Conservation (phyloP, 2,329 filamentous ascomycete species). For the Fusarium dimerum region DNA sequence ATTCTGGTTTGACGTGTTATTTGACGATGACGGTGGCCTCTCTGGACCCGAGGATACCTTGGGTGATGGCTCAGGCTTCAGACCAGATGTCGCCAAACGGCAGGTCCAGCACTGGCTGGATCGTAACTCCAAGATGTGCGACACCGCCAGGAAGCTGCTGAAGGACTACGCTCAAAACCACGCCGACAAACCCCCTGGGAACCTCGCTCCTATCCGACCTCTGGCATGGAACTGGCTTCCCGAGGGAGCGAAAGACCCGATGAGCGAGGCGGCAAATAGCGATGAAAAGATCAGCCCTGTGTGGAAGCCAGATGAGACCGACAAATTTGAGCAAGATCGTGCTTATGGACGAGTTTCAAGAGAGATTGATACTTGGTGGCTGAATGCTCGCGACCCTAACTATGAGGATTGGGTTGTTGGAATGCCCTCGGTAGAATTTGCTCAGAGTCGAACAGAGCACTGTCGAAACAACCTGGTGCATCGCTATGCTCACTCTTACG, state of each 20-base stretch:
- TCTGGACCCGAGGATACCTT: slow-evolving; percentile 53
- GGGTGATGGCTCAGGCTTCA: slow-evolving; percentile 54
- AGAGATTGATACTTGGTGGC: slow-evolving; percentile 68
- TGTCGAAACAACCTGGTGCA: slow-evolving; percentile 62
- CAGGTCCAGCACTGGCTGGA: slow-evolving; percentile 65
- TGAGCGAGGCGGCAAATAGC: slow-evolving; percentile 36
- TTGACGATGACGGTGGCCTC: slow-evolving; percentile 55
- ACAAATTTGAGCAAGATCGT: slow-evolving; percentile 61
- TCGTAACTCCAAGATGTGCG: slow-evolving; percentile 60
- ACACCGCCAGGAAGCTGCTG: slow-evolving; percentile 55
- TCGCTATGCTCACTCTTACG: slow-evolving; percentile 51
- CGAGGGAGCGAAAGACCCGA: slow-evolving; percentile 33
- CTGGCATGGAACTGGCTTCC: slow-evolving; percentile 59
- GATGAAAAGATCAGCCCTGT: slow-evolving; percentile 48
- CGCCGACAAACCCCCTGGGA: slow-evolving; percentile 50
- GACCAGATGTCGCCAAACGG: slow-evolving; percentile 57
- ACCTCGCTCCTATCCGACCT: slow-evolving; percentile 51
- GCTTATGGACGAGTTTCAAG: slow-evolving; percentile 62
- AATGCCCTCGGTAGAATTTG: slow-evolving; percentile 63
- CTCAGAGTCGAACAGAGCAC: slow-evolving; percentile 56
- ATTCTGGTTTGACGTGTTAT: slow-evolving; percentile 67
- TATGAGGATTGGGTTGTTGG: slow-evolving; percentile 58
- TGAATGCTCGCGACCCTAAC: slow-evolving; percentile 60
- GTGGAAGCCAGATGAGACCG: slow-evolving; percentile 53
- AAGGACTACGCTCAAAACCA: slow-evolving; percentile 55